Conservation (phyloP, 345 rosid genomes). For the Bruguiera sexangula region DNA sequence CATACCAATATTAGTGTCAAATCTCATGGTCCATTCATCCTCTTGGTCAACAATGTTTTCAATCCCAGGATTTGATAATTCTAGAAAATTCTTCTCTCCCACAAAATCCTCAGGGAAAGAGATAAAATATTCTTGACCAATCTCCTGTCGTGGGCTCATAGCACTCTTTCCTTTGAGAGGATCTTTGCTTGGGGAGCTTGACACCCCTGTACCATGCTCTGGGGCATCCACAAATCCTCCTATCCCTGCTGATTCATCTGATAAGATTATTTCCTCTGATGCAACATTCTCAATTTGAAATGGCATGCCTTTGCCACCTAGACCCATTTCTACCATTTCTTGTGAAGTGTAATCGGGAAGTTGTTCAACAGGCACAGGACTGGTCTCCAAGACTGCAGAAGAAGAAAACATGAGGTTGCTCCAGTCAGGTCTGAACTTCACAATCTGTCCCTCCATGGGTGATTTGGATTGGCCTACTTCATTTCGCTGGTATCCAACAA, state of each 20-base stretch:
- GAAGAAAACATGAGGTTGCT: conserved; percentile 19
- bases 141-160: conserved; percentile 35
- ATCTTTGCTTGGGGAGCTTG: conserved; percentile 29
- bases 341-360: conserved; percentile 33
- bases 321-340: conserved; percentile 20
- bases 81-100: conserved; percentile 31
- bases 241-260: conserved; percentile 15
- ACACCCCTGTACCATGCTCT: conserved; percentile 33
- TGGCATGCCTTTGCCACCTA: conserved; percentile 26
- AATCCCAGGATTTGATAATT: conserved; percentile 31
- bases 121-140: conserved; percentile 45
- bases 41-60: conserved; percentile 45
- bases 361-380: conserved; percentile 25
- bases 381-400: conserved; percentile 19
- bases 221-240: conserved; percentile 18
- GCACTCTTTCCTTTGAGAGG: conserved; percentile 44
- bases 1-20: conserved; percentile 43
- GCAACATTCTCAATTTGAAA: conserved; percentile 31
- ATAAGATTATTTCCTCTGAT: conserved; percentile 7
- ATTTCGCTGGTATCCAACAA: conserved; percentile 47
- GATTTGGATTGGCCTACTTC: conserved; percentile 38
- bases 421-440: conserved; percentile 44
- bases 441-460: conserved; percentile 40
- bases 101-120: conserved; percentile 48
- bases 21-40: conserved; percentile 65